phyloP scores from a whole-genome alignment of 345 rosid genomes.

The Passiflora organensis region DNA sequence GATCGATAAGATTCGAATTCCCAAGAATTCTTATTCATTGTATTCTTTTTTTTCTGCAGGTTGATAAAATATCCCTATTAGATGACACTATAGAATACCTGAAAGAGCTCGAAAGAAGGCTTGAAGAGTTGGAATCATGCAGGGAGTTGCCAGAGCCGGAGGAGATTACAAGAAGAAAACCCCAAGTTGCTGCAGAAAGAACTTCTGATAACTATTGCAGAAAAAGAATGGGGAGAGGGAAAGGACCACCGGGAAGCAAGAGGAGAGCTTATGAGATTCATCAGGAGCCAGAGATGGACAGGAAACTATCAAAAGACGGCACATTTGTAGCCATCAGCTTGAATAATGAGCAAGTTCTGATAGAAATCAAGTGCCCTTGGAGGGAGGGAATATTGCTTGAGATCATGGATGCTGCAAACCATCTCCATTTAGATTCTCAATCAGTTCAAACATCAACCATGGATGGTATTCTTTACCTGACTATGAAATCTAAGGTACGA shows the following conservation, averaged over 20 bases:
- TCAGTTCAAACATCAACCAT: slow-evolving; percentile 64
- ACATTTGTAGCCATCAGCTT: slow-evolving; percentile 34
- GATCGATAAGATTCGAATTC: background rate
- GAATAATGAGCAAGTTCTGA: slow-evolving; percentile 38
- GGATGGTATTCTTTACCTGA: slow-evolving; percentile 56
- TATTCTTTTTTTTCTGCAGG: slow-evolving; percentile 39
- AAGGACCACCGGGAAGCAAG: slow-evolving; percentile 34
- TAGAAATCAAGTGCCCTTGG: slow-evolving; percentile 72
- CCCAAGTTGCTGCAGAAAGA: slow-evolving; percentile 49
- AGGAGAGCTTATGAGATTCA: slow-evolving; percentile 47
- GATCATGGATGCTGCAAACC: slow-evolving; percentile 62
- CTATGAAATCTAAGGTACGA: slow-evolving; percentile 66
- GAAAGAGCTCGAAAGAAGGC: slow-evolving; percentile 61
- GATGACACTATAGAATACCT: slow-evolving; percentile 75
- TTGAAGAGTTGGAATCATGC: slow-evolving; percentile 56
- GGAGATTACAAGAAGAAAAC: slow-evolving; percentile 38
- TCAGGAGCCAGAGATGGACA: background rate
- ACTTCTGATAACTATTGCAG: slow-evolving; percentile 54
- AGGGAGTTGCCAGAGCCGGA: background rate
- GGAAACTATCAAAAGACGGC: slow-evolving; percentile 28
- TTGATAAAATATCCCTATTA: slow-evolving; percentile 62
- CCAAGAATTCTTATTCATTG: too few relatives aligned
- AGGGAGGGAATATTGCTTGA: slow-evolving; percentile 77
- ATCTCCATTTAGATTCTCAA: slow-evolving; percentile 65
- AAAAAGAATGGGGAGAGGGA: slow-evolving; percentile 16